Percentiles rank a stretch among this genome's conserved stretches.
Conservation (phyloP, 163 green algal genomes). For the Coccomyxa subellipsoidea region DNA sequence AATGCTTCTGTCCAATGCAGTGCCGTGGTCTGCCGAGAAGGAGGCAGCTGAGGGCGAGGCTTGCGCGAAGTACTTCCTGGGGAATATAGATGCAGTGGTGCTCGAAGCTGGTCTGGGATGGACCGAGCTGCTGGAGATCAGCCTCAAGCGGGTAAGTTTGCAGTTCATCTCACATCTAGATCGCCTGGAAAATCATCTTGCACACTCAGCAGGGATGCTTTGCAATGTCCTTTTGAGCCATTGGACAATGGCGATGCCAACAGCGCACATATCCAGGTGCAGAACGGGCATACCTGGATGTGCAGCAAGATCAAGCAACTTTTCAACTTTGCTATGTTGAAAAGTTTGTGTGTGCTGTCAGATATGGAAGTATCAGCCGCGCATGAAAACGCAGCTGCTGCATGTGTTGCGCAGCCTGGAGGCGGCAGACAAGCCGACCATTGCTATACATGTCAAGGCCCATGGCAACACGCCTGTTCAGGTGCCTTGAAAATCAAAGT, state of each 20-base stretch:
- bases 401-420: not conserved
- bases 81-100: not conserved
- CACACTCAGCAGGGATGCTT: too few species aligned
- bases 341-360: not conserved
- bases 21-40: not conserved
- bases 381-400: not conserved
- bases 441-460: not conserved
- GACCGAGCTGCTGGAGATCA: not conserved
- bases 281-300: too few species aligned
- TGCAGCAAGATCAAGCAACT: not conserved
- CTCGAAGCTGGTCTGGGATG: not conserved
- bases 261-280: not conserved
- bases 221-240: not conserved
- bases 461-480: not conserved
- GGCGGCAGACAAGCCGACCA: not conserved
- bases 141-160: not conserved
- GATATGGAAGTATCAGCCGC: conserved; percentile 9
- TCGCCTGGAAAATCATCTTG: too few species aligned
- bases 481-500: too few species aligned
- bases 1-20: not conserved
- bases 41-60: not conserved
- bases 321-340: not conserved
- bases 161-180: too few species aligned
- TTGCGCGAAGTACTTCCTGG: not conserved
- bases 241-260: too few species aligned